Evolutionary conservation across 2,329 filamentous ascomycete species (phyloP), one percentile per base, ranked within the genome.

Genomic region (Arachnomyces sp.): DNA sequence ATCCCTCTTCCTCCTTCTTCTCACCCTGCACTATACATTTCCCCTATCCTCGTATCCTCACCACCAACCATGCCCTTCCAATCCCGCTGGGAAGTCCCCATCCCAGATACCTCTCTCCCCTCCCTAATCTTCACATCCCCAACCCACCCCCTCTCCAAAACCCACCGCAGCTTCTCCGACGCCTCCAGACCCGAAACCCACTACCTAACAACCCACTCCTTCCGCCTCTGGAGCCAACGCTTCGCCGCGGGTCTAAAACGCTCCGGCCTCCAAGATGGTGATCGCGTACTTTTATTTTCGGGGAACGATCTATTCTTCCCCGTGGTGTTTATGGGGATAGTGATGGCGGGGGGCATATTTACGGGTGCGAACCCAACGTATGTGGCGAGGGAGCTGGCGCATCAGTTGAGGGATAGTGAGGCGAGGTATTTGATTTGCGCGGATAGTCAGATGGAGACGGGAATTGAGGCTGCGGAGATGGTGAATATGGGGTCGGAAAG

Each of bases 261-360:
- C 40, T 71, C 74, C 12, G 85, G 84, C 1, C 63, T 90, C 13
- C 64, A 77, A 46, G 65, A 67, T 0, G 81, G 83, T 8, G 84
- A 88, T 49, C 76, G 83, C 2, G 76, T 90, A 3, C 65, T 90
- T 34, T 64, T 90, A 14, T 89, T 82, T 61, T 81, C 81, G 0
- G 75, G 78, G 15, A 90, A 89, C 60, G 80, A 74, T 49, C 60
- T 90, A 11, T 85, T 82, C 64, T 85, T 81, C 55, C 81, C 84
- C 0, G 68, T 76, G 0, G 67, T 84, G 1, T 76, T 89, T 39
- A 70, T 87, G 59, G 84, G 84, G 12, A 70, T 83, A 14, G 69
- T 87, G 37, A 87, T 87, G 77, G 82, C 84, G 0, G 83, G 83
- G 3, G 83, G 82, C 2, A 67, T 90, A 39, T 90, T 90, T 64